A percentile compares a stretch with the other conserved stretches of the same genome.
Conservation (phyloP, 2,329 filamentous ascomycete genomes). For the Stachybotrys echinatus region DNA sequence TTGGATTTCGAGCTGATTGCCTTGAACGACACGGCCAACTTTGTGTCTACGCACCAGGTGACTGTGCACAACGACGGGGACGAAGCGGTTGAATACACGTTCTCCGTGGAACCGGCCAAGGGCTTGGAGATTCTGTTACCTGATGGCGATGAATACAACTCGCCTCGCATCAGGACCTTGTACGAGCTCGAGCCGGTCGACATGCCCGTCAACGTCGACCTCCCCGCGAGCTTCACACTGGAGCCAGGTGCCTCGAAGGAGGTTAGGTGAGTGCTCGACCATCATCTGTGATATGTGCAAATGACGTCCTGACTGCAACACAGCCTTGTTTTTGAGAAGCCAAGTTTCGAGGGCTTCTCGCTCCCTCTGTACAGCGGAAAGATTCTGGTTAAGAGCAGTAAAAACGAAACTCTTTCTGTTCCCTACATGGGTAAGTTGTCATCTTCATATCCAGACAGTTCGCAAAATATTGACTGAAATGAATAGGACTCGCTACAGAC, state of each 20-base stretch:
- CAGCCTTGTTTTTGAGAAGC: background rate
- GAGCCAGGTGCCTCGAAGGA: background rate
- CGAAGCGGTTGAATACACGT: conserved; percentile 27
- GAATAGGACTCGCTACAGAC: conserved; percentile 11
- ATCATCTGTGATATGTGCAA: background rate
- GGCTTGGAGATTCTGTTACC: conserved; percentile 11
- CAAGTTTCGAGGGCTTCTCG: background rate
- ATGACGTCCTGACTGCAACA: background rate
- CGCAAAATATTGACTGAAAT: too few species aligned
- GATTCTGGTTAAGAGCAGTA: conserved; percentile 20
- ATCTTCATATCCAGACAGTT: too few species aligned
- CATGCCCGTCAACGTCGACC: background rate
- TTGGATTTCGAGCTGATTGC: conserved; percentile 31
- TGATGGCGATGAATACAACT: conserved; percentile 28
- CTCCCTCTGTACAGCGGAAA: conserved; percentile 29
- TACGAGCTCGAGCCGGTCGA: background rate
- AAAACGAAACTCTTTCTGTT: conserved; percentile 23
- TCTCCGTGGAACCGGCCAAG: conserved; percentile 8
- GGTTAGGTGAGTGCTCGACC: background rate
- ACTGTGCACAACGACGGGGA: conserved; percentile 32
- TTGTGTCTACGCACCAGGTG: conserved; percentile 15
- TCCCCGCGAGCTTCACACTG: background rate
- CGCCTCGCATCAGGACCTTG: background rate
- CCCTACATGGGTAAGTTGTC: too few species aligned
- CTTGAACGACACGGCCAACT: conserved; percentile 39